These are phyloP conservation scores for Dipteronia dyeriana DNA, from an alignment of 345 rosid genomes.

Conservation along the genomic window DNA sequence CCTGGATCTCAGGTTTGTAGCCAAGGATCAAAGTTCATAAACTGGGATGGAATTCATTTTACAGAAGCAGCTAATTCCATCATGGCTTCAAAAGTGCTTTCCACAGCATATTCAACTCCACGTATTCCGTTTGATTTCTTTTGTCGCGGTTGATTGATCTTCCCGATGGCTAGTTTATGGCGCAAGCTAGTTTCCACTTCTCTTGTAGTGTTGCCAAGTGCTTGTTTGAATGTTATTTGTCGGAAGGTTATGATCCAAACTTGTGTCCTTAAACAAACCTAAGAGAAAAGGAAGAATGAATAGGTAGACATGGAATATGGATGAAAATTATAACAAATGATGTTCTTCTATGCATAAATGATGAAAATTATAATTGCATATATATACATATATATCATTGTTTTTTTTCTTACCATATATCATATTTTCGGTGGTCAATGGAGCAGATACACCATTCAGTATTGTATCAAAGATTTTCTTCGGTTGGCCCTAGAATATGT, in stretches of 20 bases:
- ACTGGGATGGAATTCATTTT: constrained; percentile 84
- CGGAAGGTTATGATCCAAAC: not conserved
- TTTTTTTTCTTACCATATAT: too few species aligned
- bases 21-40: constrained; percentile 49
- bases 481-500: too few species aligned
- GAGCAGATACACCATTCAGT: too few species aligned
- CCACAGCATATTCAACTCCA: constrained; percentile 63
- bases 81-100: constrained; percentile 58
- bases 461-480: too few species aligned
- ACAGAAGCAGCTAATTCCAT: constrained; percentile 73
- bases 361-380: too few species aligned
- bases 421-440: too few species aligned
- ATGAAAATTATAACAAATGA: too few species aligned
- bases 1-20: constrained; percentile 48
- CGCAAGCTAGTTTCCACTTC: not conserved
- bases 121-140: constrained; percentile 52
- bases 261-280: not conserved
- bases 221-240: not conserved
- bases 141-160: constrained; percentile 31
- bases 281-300: too few species aligned
- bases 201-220: not conserved
- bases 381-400: too few species aligned
- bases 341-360: too few species aligned
- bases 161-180: not conserved
- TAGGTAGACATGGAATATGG: too few species aligned